Conservation (phyloP, 192 early-diverging fungal genomes). For the Entomortierella beljakovae region DNA sequence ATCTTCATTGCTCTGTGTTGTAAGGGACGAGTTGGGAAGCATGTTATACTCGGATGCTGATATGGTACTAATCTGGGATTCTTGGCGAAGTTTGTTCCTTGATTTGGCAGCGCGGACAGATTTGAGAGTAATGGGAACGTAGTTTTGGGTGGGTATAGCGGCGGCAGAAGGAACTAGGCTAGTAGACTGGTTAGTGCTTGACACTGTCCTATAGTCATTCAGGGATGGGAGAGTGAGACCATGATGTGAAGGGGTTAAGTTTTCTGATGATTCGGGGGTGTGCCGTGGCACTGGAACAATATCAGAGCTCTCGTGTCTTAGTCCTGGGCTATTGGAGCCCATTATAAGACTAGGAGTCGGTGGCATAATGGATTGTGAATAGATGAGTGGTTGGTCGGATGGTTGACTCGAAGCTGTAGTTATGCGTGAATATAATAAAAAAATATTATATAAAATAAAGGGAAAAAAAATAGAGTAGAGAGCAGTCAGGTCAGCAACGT, state of each 20-base stretch:
- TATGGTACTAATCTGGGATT: constrained; percentile 32
- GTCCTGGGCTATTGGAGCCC: neutral
- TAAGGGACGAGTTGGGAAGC: constrained; percentile 13
- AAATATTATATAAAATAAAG: neutral
- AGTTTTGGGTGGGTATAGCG: constrained; percentile 13
- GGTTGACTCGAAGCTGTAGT: neutral
- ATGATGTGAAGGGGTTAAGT: neutral
- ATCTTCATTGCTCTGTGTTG: neutral
- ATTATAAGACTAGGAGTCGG: constrained; percentile 5
- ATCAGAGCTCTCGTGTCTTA: constrained; percentile 6
- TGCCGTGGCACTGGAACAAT: neutral
- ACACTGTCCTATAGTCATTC: constrained; percentile 13
- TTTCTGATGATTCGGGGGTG: neutral
- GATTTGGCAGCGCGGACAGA: constrained; percentile 34
- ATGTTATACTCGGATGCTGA: constrained; percentile 27
- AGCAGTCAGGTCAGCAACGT: too few species aligned
- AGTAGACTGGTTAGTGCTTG: neutral
- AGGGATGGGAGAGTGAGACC: constrained; percentile 40
- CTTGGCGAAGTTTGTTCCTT: constrained; percentile 38
- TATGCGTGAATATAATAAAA: neutral
- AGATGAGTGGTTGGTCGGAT: neutral
- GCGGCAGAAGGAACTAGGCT: constrained; percentile 1
- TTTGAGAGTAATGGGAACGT: constrained; percentile 37
- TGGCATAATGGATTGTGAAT: constrained; percentile 9
- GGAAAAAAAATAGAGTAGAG: too few species aligned